Evolutionary conservation across 345 rosid species (phyloP).

Genomic region (Aquilaria malaccensis): DNA sequence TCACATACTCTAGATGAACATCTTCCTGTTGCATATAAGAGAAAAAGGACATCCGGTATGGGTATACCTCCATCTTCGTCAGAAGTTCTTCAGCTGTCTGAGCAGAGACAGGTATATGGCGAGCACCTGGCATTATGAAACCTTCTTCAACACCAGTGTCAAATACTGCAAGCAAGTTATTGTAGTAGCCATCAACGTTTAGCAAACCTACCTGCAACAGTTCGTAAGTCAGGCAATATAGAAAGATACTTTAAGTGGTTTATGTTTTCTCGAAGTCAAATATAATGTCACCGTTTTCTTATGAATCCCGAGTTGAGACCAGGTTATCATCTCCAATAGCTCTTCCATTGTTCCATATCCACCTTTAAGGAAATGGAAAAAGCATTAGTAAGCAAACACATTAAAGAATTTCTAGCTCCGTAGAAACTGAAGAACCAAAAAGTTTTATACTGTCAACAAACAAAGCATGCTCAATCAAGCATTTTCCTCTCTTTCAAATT

Average conservation of each 20-base stretch:
- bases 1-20: not conserved
- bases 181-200: conserved; percentile 90
- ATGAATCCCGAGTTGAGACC: conserved; percentile 97
- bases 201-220: conserved; percentile 73
- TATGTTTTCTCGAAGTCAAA: conserved; percentile 9
- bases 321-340: conserved; percentile 89
- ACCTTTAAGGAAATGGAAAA: conserved; percentile 31
- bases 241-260: not conserved
- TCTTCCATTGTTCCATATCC: conserved; percentile 99
- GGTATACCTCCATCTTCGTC: conserved; percentile 84
- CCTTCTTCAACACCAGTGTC: conserved; percentile 95
- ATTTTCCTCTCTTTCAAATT: conserved; percentile 1
- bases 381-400: conserved; percentile 6
- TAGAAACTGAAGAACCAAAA: not conserved
- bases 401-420: not conserved
- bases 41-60: not conserved
- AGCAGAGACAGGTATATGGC: conserved; percentile 76
- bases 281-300: conserved; percentile 66
- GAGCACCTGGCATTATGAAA: conserved; percentile 81
- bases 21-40: not conserved
- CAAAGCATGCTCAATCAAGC: not conserved
- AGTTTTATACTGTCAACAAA: not conserved
- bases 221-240: conserved; percentile 2
- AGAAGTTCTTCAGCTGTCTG: conserved; percentile 79
- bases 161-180: conserved; percentile 67